Base-by-base conservation (phyloP, 2,329 filamentous ascomycete species). In the Diaporthe caulivora region DNA sequence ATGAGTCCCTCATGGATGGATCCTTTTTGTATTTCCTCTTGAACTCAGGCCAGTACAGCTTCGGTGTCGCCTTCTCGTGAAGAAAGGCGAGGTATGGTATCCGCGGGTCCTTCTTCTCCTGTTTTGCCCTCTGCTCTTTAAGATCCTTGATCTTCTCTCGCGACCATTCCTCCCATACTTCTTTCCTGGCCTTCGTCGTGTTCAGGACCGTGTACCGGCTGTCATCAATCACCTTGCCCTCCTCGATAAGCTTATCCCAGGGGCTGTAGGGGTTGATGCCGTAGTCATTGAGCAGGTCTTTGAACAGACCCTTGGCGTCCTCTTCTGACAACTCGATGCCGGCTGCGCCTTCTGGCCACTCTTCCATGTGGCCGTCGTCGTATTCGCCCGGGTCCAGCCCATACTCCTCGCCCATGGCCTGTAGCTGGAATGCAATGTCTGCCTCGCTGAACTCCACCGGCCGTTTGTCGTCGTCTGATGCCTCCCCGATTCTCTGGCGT, bases 21-120 rank as follows among this genome's bases (percentile, higher is more conserved):
- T 97, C 95, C 76, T 93, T 95, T 77, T 93, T 93, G 83, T 91
- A 97, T 81, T 98, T 99, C 44, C 97, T 89, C 78, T 94, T 95
- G 84, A 99, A 99, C 81, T 99, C 97, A 0, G 94, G 93, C 97
- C 97, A 99, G 86, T 97, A 99, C 1, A 99, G 88, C 83, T 98
- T 98, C 0, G 94, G 93, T 0, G 92, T 97, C 0, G 95, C 96
- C 77, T 95, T 90, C 64, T 92, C 90, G 76, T 96, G 91, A 40
- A 99, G 86, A 76, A 99, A 93, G 0, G 90, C 89, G 74, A 98
- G 85, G 81, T 97, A 99, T 0, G 92, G 91, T 76, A 98, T 93
- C 60, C 89, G 88, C 1, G 97, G 96, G 79, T 98, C 95, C 76
- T 91, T 90, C 84, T 94, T 96, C 82, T 93, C 93, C 80, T 95